These are phyloP conservation scores for Wilcoxina mikolae DNA, from an alignment of 495 filamentous ascomycete genomes.

Conservation along the genomic window DNA sequence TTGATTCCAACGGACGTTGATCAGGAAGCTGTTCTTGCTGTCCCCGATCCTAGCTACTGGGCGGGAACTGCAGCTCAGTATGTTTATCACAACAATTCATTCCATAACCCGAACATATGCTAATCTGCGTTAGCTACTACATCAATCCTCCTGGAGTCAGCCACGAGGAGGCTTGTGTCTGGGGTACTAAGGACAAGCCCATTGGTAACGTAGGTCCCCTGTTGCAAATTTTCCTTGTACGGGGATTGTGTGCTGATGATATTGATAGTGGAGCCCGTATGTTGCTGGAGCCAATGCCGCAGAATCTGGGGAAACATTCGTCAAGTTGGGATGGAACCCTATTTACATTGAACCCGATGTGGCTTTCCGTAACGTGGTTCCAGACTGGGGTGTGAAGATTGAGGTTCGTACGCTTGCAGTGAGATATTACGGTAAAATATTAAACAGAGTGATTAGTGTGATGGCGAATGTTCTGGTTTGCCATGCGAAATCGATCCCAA, in stretches of 20 bases:
- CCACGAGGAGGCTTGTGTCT: constrained; percentile 48
- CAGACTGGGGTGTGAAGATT: constrained; percentile 56
- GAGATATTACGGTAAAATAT: no score
- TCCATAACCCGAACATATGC: not conserved
- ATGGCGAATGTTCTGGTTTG: constrained; percentile 53
- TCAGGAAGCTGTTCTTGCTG: constrained; percentile 44
- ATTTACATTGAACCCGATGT: constrained; percentile 48
- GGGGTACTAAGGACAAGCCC: constrained; percentile 50
- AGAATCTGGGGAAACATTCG: constrained; percentile 47
- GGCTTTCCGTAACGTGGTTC: constrained; percentile 43
- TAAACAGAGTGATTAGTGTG: no score
- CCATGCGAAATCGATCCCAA: constrained; percentile 61
- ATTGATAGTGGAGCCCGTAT: constrained; percentile 49
- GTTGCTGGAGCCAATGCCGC: constrained; percentile 65
- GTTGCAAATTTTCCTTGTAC: not conserved
- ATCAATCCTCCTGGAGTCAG: constrained; percentile 59
- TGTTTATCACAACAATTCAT: constrained; percentile 18
- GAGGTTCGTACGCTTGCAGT: constrained; percentile 31
- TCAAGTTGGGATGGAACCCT: constrained; percentile 71
- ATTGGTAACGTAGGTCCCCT: constrained; percentile 43
- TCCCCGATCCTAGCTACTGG: constrained; percentile 61
- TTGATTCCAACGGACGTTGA: constrained; percentile 59
- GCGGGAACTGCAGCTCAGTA: constrained; percentile 60
- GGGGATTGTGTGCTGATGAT: not conserved
- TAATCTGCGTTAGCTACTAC: constrained; percentile 45